Percentiles rank a stretch among this genome's conserved stretches.
Conservation (phyloP, 2,329 filamentous ascomycete genomes). For the Colletotrichum filicis region DNA sequence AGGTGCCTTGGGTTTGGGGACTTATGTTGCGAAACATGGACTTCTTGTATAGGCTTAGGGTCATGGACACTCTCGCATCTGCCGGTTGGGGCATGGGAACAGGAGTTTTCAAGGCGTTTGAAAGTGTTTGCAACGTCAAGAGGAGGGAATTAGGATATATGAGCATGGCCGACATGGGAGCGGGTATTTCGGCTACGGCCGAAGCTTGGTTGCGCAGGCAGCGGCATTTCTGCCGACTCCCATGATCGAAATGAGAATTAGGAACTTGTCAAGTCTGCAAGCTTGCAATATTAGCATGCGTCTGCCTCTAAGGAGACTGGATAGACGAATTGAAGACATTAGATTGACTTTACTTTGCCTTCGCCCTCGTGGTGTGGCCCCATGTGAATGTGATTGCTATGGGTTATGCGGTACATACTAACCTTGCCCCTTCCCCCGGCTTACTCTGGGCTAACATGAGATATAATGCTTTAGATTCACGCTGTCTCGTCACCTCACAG, state of each 20-base stretch:
- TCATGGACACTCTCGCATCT: constrained; percentile 15
- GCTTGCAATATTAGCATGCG: neutral
- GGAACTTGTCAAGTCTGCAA: neutral
- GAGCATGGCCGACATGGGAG: constrained; percentile 7
- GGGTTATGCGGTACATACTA: too few relatives aligned
- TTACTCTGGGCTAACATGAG: too few relatives aligned
- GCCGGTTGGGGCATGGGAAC: constrained; percentile 23
- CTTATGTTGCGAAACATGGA: neutral
- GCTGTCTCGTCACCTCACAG: neutral
- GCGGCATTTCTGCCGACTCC: neutral
- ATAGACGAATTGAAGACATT: neutral
- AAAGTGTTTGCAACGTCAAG: constrained; percentile 9
- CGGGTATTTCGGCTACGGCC: constrained; percentile 16
- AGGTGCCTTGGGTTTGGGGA: neutral
- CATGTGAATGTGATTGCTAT: neutral
- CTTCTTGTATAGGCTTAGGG: constrained; percentile 7
- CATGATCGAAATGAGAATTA: constrained; percentile 5
- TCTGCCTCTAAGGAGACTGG: neutral
- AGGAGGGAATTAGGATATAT: constrained; percentile 18
- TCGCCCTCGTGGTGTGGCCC: too few relatives aligned
- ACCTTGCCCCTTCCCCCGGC: too few relatives aligned
- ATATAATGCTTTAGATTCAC: too few relatives aligned
- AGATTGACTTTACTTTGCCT: neutral
- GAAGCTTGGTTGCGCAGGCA: constrained; percentile 1
- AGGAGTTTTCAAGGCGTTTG: constrained; percentile 17